Base-by-base conservation (phyloP, 345 rosid genomes). In the Draba incana region DNA sequence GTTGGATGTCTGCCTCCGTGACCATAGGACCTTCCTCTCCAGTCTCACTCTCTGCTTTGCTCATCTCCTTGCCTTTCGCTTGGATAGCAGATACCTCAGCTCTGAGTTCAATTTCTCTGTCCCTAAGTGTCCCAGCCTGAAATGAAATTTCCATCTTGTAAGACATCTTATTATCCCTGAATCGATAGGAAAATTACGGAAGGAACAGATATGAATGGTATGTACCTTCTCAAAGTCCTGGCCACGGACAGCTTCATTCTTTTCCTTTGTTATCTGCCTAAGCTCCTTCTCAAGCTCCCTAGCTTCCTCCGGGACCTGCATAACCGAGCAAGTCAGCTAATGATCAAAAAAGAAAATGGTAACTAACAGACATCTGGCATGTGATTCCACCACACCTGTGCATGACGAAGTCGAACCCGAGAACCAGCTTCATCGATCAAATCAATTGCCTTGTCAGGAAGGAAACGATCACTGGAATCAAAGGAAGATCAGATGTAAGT, bases 221-320 rank as follows among this genome's bases (percentile, higher is more conserved):
- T 5, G 25, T 76, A 91, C 98, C 97, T 91, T 93, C 76, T 93
- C 96, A 64, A 93, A 93, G 79, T 93, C 98, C 76, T 93, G 98
- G 68, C 89, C 64, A 6, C 96, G 92, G 60, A 90, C 96, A 57
- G 98, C 96, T 82, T 93, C 96, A 55, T 93, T 90, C 81, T 93
- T 93, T 78, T 89, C 97, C 80, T 93, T 93, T 4, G 88, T 88
- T 64, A 91, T 83, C 82, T 93, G 92, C 68, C 96, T 84, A 72
- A 93, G 89, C 82, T 90, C 98, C 59, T 91, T 93, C 82, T 93
- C 98, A 69, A 88, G 95, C 87, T 90, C 98, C 76, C 80, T 85
- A 64, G 96, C 97, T 76, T 93, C 98, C 86, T 93, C 96, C 0
- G 98, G 98, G 69, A 93, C 89, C 98, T 93, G 71, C 38, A 73